Evolutionary conservation across 306 rosid species (phyloP), one percentile per base, ranked within the genome.

Genomic region (Notholithocarpus densiflorus): DNA sequence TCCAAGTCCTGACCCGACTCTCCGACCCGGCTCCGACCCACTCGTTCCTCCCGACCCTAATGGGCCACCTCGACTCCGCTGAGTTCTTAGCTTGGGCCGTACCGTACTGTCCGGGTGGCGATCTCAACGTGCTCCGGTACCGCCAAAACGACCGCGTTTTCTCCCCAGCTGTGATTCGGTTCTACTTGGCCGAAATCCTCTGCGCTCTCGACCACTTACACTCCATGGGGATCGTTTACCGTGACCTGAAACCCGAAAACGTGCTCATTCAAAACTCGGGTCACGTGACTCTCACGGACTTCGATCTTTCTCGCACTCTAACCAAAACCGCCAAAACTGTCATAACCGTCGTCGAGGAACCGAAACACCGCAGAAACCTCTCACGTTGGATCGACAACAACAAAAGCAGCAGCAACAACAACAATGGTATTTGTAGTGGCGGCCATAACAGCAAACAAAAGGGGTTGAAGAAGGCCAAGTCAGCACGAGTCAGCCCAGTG

Each of bases 181-280:
- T 95, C 78, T 95, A 95, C 60, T 37, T 90, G 40, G 98, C 98
- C 0, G 97, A 95, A 88, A 90, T 95, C 59, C 78, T 93, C 90
- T 95, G 94, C 82, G 97, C 99, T 13, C 89, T 95, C 15, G 85
- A 89, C 1, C 92, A 93, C 56, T 93, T 95, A 13, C 99, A 95
- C 10, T 6, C 70, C 69, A 84, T 89, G 81, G 93, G 90, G 52
- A 91, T 95, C 89, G 98, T 85, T 2, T 95, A 95, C 71, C 93
- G 99, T 3, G 99, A 95, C 75, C 87, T 95, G 59, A 95, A 95
- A 82, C 99, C 99, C 3, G 99, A 95, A 83, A 95, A 95, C 76
- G 91, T 95, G 5, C 91, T 95, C 27, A 82, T 95, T 37, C 97
- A 95, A 34, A 89, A 85, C n/a, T 87, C 97, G 2, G 99, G 99